Conservation (phyloP, 208 protist genomes). For the Herpetomonas samuelpessoai region DNA sequence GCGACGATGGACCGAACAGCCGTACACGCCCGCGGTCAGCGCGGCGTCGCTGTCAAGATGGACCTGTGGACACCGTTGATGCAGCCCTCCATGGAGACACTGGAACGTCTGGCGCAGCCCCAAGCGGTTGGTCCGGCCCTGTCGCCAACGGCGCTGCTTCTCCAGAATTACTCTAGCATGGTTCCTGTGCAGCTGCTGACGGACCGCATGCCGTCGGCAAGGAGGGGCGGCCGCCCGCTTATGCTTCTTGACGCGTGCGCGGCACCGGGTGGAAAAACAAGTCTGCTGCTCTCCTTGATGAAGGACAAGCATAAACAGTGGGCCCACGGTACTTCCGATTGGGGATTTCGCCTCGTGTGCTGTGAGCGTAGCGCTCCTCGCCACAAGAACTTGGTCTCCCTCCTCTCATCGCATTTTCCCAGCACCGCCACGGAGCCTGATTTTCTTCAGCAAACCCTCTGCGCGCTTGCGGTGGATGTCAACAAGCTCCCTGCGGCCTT, state of each 20-base stretch:
- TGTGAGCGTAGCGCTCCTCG: slow-evolving; percentile 54
- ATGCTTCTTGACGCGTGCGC: slow-evolving; percentile 90
- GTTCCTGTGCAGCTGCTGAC: slow-evolving; percentile 61
- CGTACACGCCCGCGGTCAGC: too few relatives aligned
- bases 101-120: background rate
- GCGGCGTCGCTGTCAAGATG: background rate
- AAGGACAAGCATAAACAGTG: slow-evolving; percentile 19
- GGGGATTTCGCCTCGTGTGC: slow-evolving; percentile 24
- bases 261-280: slow-evolving; percentile 93
- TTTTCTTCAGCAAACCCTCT: background rate
- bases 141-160: slow-evolving; percentile 30
- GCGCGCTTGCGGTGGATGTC: background rate
- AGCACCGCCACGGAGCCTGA: background rate
- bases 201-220: slow-evolving; percentile 24
- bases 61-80: slow-evolving; percentile 10
- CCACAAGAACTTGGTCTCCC: slow-evolving; percentile 24
- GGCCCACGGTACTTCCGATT: background rate
- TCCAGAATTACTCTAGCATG: slow-evolving; percentile 85
- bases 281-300: slow-evolving; percentile 64
- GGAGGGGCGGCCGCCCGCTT: slow-evolving; percentile 3
- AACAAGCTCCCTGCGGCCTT: background rate
- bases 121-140: background rate
- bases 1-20: too few relatives aligned
- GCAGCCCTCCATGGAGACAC: slow-evolving; percentile 9
- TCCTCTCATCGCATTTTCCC: slow-evolving; percentile 40